Evolutionary conservation across 208 protist species (phyloP).

Genomic region (Novymonas esmeraldas): DNA sequence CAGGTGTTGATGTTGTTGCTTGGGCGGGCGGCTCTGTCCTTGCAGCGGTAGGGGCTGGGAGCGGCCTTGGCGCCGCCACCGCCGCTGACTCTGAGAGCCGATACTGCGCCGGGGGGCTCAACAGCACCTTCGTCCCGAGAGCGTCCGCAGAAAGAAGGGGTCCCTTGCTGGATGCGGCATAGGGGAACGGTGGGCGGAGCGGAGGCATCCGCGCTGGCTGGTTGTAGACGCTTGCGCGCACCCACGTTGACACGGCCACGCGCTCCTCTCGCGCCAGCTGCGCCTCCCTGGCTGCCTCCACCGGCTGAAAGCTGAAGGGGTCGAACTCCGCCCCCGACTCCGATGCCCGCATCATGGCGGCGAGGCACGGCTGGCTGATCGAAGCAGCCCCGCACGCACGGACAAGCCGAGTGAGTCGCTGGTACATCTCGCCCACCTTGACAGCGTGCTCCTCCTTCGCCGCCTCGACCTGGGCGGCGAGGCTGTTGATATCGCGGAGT

Average conservation of each 20-base stretch:
- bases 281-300: slow-evolving; percentile 20
- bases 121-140: slow-evolving; percentile 20
- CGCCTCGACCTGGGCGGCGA: slow-evolving; percentile 25
- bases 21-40: not conserved
- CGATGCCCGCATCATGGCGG: slow-evolving; percentile 31
- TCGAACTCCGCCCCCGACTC: slow-evolving; percentile 29
- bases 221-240: slow-evolving; percentile 46
- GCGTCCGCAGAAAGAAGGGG: slow-evolving; percentile 26
- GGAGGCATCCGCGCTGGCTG: slow-evolving; percentile 36
- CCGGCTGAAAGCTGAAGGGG: slow-evolving; percentile 25
- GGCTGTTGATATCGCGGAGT: slow-evolving; percentile 22
- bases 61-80: not conserved
- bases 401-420: slow-evolving; percentile 25
- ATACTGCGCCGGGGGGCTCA: slow-evolving; percentile 3
- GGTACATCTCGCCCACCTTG: slow-evolving; percentile 28
- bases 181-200: slow-evolving; percentile 31
- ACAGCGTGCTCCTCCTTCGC: slow-evolving; percentile 17
- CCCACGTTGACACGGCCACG: slow-evolving; percentile 33
- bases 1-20: not conserved
- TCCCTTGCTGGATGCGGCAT: slow-evolving; percentile 18
- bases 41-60: not conserved
- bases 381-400: slow-evolving; percentile 15
- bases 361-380: slow-evolving; percentile 33
- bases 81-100: not conserved
- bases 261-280: slow-evolving; percentile 33